Evolutionary conservation across 257 asterid species (phyloP).

Genomic region (Scutellaria baicalensis): DNA sequence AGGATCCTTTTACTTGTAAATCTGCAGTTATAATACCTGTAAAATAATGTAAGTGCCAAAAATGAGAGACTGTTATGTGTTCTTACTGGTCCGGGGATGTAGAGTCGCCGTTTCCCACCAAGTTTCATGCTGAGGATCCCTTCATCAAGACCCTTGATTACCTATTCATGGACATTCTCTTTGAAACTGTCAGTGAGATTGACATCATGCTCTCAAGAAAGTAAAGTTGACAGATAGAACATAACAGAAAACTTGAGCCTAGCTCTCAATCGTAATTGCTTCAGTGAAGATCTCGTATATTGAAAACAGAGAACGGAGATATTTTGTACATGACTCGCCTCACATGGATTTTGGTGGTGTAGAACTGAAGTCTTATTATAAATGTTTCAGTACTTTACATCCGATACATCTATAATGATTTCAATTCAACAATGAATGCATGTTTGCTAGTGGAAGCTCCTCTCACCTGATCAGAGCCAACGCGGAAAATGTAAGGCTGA

Average conservation of each 20-base stretch:
- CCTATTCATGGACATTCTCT: constrained; percentile 34
- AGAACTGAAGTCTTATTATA: not conserved
- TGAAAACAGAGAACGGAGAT: not conserved
- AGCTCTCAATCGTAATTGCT: not conserved
- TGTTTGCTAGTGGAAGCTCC: not conserved
- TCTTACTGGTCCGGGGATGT: constrained; percentile 90
- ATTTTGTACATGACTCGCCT: not conserved
- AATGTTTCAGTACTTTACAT: not conserved
- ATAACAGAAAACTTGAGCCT: not conserved
- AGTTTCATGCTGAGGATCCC: constrained; percentile 89
- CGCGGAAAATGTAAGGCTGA: constrained; percentile 72
- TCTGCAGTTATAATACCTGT: not conserved
- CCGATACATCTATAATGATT: too few relatives aligned
- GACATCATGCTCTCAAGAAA: not conserved
- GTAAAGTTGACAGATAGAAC: not conserved
- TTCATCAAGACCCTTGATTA: constrained; percentile 95
- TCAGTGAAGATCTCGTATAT: not conserved
- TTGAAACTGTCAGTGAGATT: not conserved
- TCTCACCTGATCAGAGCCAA: constrained; percentile 89
- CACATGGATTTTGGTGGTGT: not conserved
- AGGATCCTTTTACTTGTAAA: too few relatives aligned
- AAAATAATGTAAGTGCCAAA: not conserved
- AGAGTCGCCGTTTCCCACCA: constrained; percentile 89
- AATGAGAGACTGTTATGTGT: not conserved
- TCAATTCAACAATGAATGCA: not conserved